Conservation (phyloP, 768 basidiomycete genomes). For the Tricholoma matsutake region DNA sequence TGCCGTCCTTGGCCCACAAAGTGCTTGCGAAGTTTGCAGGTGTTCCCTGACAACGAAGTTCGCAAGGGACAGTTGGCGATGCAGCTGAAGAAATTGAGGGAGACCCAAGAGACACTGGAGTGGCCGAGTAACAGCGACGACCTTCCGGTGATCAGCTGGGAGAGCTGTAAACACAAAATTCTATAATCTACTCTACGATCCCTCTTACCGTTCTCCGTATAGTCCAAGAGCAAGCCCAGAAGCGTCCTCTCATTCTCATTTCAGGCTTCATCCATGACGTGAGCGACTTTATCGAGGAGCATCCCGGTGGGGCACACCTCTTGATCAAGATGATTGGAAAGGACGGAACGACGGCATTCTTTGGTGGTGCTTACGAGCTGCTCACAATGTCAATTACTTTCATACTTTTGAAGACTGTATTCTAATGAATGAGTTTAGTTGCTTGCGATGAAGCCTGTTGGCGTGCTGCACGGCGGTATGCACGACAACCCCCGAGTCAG, state of each 20-base stretch:
- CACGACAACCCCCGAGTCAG: slow-evolving; percentile 76
- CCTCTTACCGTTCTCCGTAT: slow-evolving; percentile 7
- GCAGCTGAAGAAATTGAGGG: slow-evolving; percentile 84
- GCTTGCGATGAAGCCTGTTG: slow-evolving; percentile 65
- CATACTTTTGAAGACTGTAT: neutral
- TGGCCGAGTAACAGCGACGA: slow-evolving; percentile 81
- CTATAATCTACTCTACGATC: neutral
- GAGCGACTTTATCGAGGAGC: slow-evolving; percentile 65
- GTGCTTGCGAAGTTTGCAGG: slow-evolving; percentile 18
- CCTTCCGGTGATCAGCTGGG: slow-evolving; percentile 83
- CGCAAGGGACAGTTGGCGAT: slow-evolving; percentile 93
- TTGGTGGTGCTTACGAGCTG: slow-evolving; percentile 82
- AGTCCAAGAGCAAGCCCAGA: slow-evolving; percentile 79
- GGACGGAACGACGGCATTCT: slow-evolving; percentile 83
- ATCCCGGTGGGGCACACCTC: slow-evolving; percentile 73
- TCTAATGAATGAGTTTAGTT: slow-evolving; percentile 30
- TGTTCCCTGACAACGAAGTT: slow-evolving; percentile 56
- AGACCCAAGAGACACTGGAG: slow-evolving; percentile 67
- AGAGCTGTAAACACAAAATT: slow-evolving; percentile 58
- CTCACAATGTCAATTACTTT: slow-evolving; percentile 62
- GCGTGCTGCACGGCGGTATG: slow-evolving; percentile 53
- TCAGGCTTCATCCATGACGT: slow-evolving; percentile 91
- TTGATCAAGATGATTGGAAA: slow-evolving; percentile 65
- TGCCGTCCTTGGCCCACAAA: neutral
- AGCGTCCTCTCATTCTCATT: slow-evolving; percentile 79